These are phyloP conservation scores for Aspergillus quadricinctus DNA, from an alignment of 2,329 filamentous ascomycete genomes.

Conservation along the genomic window DNA sequence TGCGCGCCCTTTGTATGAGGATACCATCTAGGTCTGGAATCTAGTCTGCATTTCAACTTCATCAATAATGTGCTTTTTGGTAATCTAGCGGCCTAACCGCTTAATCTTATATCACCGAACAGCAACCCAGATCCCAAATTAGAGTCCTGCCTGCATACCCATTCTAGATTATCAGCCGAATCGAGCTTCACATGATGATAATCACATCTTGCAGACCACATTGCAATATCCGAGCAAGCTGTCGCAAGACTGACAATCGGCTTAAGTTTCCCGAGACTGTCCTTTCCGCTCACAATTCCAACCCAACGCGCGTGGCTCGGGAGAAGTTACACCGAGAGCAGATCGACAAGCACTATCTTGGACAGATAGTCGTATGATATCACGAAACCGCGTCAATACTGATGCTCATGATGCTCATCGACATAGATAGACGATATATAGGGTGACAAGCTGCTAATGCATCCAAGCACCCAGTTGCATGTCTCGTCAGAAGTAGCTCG, in stretches of 20 bases:
- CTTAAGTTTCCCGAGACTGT: neutral
- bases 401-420: neutral
- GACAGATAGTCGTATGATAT: neutral
- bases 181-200: neutral
- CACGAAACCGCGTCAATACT: neutral
- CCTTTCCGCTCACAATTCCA: neutral
- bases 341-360: neutral
- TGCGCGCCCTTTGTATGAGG: neutral
- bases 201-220: too few species aligned
- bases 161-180: neutral
- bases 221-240: neutral
- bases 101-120: neutral
- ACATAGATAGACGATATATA: neutral
- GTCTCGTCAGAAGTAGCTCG: too few species aligned
- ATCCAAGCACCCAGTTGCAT: neutral
- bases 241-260: neutral
- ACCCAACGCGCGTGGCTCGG: neutral
- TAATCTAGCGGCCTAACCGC: too few species aligned
- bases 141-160: neutral
- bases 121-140: neutral
- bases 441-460: neutral
- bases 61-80: too few species aligned
- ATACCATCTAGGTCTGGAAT: neutral
- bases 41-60: conserved; percentile 1
- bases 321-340: conserved; percentile 1